Percentiles rank a stretch among this genome's conserved stretches.
Evolutionary conservation across 2,329 filamentous ascomycete species (phyloP).

Genomic region (Aureobasidium sp.): DNA sequence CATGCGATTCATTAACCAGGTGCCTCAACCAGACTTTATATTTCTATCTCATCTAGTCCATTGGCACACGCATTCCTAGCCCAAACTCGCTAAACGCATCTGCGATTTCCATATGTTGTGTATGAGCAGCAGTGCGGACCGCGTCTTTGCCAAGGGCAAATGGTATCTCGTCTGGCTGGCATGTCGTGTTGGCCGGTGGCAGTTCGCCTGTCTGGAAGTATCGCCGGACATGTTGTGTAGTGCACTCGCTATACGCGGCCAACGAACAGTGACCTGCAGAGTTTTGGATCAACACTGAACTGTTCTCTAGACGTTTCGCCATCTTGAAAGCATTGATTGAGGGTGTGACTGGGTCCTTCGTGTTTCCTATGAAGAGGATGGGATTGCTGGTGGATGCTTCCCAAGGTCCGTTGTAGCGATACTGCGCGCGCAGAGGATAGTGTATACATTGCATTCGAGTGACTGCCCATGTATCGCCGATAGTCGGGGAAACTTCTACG

Average conservation of each 20-base stretch:
- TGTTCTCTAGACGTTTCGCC: conserved; percentile 33
- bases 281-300: conserved; percentile 37
- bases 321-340: conserved; percentile 39
- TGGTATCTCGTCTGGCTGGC: neutral
- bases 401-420: conserved; percentile 15
- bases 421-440: neutral
- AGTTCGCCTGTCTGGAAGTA: neutral
- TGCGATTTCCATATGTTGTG: neutral
- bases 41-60: neutral
- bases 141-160: neutral
- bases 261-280: conserved; percentile 23
- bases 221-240: neutral
- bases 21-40: too few species aligned
- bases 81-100: neutral
- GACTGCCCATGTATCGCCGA: conserved; percentile 30
- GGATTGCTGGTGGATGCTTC: conserved; percentile 40
- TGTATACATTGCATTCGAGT: conserved; percentile 28
- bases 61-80: neutral
- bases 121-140: neutral
- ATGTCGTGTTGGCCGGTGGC: neutral
- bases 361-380: conserved; percentile 49
- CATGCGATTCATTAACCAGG: too few species aligned
- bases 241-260: neutral
- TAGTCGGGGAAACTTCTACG: conserved; percentile 22
- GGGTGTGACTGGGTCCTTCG: conserved; percentile 52